Conservation (phyloP, 2,329 filamentous ascomycete genomes). For the Claviceps africana region DNA sequence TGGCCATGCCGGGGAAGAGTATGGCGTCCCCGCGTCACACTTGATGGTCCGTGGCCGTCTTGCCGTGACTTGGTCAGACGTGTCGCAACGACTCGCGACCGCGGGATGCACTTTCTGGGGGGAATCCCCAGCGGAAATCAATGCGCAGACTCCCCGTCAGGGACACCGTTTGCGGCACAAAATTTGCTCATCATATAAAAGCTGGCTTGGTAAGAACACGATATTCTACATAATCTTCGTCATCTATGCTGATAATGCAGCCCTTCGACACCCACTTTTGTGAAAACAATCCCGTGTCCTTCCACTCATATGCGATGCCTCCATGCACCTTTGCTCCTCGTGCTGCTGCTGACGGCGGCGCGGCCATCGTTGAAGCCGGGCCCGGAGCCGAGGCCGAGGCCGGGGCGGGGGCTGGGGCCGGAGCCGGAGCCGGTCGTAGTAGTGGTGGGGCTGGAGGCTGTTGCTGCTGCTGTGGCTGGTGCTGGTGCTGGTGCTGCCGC, state of each 20-base stretch:
- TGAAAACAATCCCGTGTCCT: background rate
- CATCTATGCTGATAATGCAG: slow-evolving; percentile 1
- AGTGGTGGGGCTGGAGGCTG: too few relatives aligned
- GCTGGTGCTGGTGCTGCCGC: too few relatives aligned
- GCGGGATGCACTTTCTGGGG: too few relatives aligned
- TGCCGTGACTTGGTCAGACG: too few relatives aligned
- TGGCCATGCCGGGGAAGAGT: too few relatives aligned
- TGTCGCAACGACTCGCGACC: too few relatives aligned
- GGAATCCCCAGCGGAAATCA: too few relatives aligned
- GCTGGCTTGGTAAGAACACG: slow-evolving; percentile 1
- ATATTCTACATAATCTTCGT: slow-evolving; percentile 2
- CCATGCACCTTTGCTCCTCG: background rate
- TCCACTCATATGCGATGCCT: background rate
- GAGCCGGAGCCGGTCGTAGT: background rate
- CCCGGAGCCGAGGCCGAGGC: background rate
- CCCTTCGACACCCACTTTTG: slow-evolving; percentile 1
- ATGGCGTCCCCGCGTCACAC: too few relatives aligned
- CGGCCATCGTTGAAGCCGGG: background rate
- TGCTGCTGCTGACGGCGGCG: background rate
- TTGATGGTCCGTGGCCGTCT: too few relatives aligned
- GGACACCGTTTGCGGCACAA: background rate
- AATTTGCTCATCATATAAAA: background rate
- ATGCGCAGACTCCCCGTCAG: too few relatives aligned
- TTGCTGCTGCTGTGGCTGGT: background rate
- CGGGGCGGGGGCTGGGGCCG: too few relatives aligned